phyloP scores from a whole-genome alignment of 495 filamentous ascomycete genomes.

The Aspergillus avenaceus region DNA sequence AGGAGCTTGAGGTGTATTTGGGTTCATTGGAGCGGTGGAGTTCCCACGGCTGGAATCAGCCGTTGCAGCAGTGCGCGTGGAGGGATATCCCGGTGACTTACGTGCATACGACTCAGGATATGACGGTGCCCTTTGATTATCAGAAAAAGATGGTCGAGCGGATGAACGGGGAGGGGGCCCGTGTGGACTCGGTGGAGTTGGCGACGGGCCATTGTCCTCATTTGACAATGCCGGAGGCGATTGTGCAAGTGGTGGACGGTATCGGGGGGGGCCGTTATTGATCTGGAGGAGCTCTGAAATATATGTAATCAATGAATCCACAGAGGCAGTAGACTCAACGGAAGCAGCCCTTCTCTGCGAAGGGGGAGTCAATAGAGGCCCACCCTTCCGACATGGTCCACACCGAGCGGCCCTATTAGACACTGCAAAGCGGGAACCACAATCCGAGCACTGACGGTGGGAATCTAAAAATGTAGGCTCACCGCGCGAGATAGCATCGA shows the following conservation, averaged over 20 bases:
- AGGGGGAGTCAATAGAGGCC: too few relatives aligned
- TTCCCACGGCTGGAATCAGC: constrained; percentile 1
- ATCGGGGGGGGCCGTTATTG: too few relatives aligned
- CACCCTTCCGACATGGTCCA: too few relatives aligned
- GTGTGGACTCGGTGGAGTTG: constrained; percentile 1
- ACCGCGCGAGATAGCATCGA: too few relatives aligned
- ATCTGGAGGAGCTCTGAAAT: too few relatives aligned
- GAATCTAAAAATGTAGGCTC: too few relatives aligned
- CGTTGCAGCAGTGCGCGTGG: constrained; percentile 1
- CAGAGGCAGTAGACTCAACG: too few relatives aligned
- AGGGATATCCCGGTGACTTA: constrained; percentile 5
- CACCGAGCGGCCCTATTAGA: too few relatives aligned
- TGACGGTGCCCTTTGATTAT: constrained; percentile 6
- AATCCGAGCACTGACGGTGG: too few relatives aligned
- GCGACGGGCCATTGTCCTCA: constrained; percentile 10
- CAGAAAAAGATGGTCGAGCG: constrained; percentile 2
- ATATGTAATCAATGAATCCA: too few relatives aligned
- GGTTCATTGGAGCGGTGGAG: constrained; percentile 1
- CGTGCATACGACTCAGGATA: constrained; percentile 1
- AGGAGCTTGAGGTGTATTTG: constrained; percentile 2
- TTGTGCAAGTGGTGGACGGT: neutral
- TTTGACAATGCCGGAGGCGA: constrained; percentile 3
- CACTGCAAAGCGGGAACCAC: too few relatives aligned
- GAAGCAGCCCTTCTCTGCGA: too few relatives aligned
- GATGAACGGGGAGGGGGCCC: neutral